Conservation (phyloP, 1,284 basidiomycete genomes). For the Afroboletus lepidellus region DNA sequence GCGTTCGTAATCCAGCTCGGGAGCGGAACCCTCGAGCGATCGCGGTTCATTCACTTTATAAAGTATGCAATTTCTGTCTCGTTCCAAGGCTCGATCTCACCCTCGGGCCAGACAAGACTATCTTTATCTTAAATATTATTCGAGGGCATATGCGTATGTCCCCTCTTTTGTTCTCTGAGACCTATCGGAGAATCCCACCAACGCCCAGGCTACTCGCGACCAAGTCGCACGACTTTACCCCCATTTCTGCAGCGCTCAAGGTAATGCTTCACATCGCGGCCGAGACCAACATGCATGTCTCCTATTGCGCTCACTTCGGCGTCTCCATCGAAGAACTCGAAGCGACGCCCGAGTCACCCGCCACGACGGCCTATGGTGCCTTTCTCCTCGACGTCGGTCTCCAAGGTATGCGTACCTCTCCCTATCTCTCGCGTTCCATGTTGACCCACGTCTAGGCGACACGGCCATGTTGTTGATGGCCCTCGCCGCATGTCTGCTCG, state of each 20-base stretch:
- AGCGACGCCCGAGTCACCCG: conserved; percentile 60
- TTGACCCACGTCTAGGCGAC: conserved; percentile 51
- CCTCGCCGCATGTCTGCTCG: conserved; percentile 83
- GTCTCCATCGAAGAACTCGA: conserved; percentile 61
- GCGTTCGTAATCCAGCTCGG: conserved; percentile 80
- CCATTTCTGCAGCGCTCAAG: conserved; percentile 61
- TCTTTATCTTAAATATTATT: conserved; percentile 76
- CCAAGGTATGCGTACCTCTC: conserved; percentile 44
- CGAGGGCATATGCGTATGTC: conserved; percentile 66
- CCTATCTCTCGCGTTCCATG: neutral
- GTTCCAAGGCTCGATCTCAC: neutral
- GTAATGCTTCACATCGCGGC: conserved; percentile 58
- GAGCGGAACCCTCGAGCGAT: conserved; percentile 61
- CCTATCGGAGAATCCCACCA: neutral
- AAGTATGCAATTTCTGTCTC: conserved; percentile 45
- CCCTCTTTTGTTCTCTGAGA: neutral
- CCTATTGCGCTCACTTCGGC: conserved; percentile 71
- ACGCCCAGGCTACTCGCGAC: conserved; percentile 65
- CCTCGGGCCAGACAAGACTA: conserved; percentile 63
- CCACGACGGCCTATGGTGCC: conserved; percentile 84
- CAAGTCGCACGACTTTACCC: conserved; percentile 67
- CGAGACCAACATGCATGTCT: conserved; percentile 74
- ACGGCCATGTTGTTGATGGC: conserved; percentile 75
- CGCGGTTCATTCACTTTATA: conserved; percentile 84
- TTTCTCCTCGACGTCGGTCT: conserved; percentile 80